phyloP scores from a whole-genome alignment of 768 basidiomycete species.

The Suillus luteus region DNA sequence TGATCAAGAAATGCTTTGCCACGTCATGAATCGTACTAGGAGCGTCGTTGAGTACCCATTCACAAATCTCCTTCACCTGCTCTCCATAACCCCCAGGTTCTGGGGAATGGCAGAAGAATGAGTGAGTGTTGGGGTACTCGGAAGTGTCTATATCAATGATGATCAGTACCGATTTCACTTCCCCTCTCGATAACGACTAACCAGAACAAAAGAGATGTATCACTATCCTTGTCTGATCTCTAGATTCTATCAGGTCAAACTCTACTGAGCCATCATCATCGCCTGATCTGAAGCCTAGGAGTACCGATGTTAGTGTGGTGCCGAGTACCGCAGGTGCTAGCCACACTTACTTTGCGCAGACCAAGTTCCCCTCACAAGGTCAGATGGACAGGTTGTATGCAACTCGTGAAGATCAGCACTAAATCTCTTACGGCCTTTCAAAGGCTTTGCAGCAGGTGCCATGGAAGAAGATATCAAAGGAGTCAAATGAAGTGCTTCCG shows the following conservation, averaged over 20 bases:
- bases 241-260: constrained; percentile 41
- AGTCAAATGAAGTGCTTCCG: neutral
- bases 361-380: constrained; percentile 41
- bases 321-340: neutral
- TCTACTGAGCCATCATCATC: constrained; percentile 72
- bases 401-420: constrained; percentile 57
- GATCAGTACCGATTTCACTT: constrained; percentile 1
- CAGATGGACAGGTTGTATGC: constrained; percentile 37
- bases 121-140: constrained; percentile 63
- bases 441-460: constrained; percentile 9
- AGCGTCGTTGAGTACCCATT: constrained; percentile 43
- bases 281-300: constrained; percentile 50
- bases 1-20: constrained; percentile 43
- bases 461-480: neutral
- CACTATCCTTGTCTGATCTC: constrained; percentile 36
- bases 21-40: constrained; percentile 48
- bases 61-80: constrained; percentile 44
- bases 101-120: constrained; percentile 55
- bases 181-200: constrained; percentile 22
- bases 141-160: constrained; percentile 53
- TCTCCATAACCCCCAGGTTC: constrained; percentile 42
- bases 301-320: neutral
- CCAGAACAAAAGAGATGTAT: constrained; percentile 54
- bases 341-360: constrained; percentile 43
- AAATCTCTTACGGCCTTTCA: constrained; percentile 62